Base-by-base conservation (phyloP, 352 stramenopile species). In the Blastocystis sp. region DNA sequence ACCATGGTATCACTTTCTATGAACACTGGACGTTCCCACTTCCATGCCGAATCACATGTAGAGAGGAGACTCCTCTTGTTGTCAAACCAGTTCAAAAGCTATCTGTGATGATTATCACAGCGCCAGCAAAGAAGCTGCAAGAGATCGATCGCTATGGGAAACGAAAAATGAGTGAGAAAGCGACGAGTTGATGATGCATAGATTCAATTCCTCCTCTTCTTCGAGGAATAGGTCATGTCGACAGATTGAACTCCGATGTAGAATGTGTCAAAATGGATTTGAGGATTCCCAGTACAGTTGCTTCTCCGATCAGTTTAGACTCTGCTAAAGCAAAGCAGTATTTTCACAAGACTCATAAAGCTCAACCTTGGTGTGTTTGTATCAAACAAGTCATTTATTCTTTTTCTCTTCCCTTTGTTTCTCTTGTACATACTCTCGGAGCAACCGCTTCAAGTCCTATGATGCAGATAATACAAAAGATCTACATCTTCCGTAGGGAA, bases 341-440 rank as follows among this genome's bases (percentile, higher is more conserved):
- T 53, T 81, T 81, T 24, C 70, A 81, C 45, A 81, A 81, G n/a
- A 6, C 70, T 7, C 45, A 53, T 20, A 81, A 81, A 63, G 2
- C 16, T n/a, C 39, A 13, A 37, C 30, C n/a, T 73, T 43, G 26
- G 24, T 47, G 26, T 73, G 63, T 73, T 73, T 73, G 63, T 47
- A 53, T 30, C n/a, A 50, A 47, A 73, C 34, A 47, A 43, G 50
- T 66, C 37, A 37, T 13, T n/a, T 9, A 30, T 66, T n/a, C 18
- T n/a, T 66, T 26, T 37, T 66, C 37, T 59, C 20, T 59, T 59
- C 50, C n/a, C 0, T 43, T 9, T 81, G 16, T 1, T 63, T 20
- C 43, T 81, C 65, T 37, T 81, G 50, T 0, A 81, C 20, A 63
- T 63, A 34, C 7, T 65, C 45, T 39, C 24, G 24, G 11, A 81